Evolutionary conservation across 1,284 basidiomycete species (phyloP).

Genomic region (Leccinum subfulvum): DNA sequence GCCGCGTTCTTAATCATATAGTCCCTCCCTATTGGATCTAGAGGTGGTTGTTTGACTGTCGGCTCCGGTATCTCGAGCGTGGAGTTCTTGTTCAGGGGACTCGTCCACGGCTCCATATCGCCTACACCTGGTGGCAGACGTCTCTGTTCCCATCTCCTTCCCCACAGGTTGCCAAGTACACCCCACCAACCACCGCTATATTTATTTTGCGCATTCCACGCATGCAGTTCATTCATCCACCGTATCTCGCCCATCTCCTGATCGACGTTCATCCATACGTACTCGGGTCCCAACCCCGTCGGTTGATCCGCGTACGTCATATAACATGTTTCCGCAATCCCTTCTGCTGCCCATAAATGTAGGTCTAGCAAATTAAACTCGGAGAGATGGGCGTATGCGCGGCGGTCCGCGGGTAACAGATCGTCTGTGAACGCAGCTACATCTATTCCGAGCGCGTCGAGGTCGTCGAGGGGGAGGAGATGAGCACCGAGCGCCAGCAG

Average conservation of each 20-base stretch:
- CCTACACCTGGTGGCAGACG: slow-evolving; percentile 53
- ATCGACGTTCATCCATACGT: slow-evolving; percentile 40
- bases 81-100: neutral
- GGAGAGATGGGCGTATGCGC: slow-evolving; percentile 34
- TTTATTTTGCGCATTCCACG: slow-evolving; percentile 42
- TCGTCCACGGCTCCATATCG: slow-evolving; percentile 32
- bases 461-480: slow-evolving; percentile 53
- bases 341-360: slow-evolving; percentile 66
- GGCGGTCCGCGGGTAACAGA: slow-evolving; percentile 37
- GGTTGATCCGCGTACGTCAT: slow-evolving; percentile 61
- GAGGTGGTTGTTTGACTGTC: neutral
- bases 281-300: slow-evolving; percentile 62
- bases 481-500: slow-evolving; percentile 70
- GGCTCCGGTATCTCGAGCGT: neutral
- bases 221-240: slow-evolving; percentile 54
- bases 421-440: slow-evolving; percentile 35
- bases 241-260: slow-evolving; percentile 24
- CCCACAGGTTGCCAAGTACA: neutral
- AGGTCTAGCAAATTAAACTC: slow-evolving; percentile 47
- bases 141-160: slow-evolving; percentile 20
- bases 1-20: slow-evolving; percentile 38
- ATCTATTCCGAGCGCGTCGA: slow-evolving; percentile 44
- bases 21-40: slow-evolving; percentile 35
- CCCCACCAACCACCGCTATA: neutral
- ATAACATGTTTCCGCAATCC: slow-evolving; percentile 69